Evolutionary conservation across 176 grass and related monocot genomes (phyloP), one percentile per base, ranked within the genome.

Genomic region (Saccharum officinarum): DNA sequence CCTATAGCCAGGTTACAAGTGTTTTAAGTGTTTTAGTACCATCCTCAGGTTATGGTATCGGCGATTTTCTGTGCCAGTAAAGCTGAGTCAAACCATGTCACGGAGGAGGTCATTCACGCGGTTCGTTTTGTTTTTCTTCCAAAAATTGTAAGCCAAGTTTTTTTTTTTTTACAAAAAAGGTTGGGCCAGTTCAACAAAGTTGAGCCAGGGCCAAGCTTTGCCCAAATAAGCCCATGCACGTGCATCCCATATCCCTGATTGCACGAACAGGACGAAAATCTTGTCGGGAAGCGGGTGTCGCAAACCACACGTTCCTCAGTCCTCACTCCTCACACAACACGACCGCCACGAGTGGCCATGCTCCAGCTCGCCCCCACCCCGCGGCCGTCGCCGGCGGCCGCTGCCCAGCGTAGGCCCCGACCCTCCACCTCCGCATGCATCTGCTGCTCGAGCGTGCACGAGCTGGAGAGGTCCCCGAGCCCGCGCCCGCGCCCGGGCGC

Each of bases 391-490:
- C 33, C 82, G 28, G 36, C 76, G 25, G 8, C 83, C 60, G 50
- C 72, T 13, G 26, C 14, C 46, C 63, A 45, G 80, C 57, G 82
- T 10, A 31, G 23, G 1, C 38, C 0, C 1, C 64, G 87, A 10
- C 41, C 13, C 14, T 5, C 42, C 42, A 45, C 14, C 46, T 16
- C 46, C 46, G 26, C 73, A 0, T 46, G 39, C 64, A 6, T 70
- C 28, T 33, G 44, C 46, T 94, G 87, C 84, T 90, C 96, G 33
- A 87, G 84, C 74, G n/a, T 94, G 75, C 26, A 79, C 22, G 93
- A 92, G 50, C 20, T 85, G 75, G 87, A 78, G 69, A 16, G 3
- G 39, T 40, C 73, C 3, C 38, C 87, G 4, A 6, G 33, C 31
- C 28, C 28, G 28, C 28, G 28, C 28, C 34, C 78, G 23, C 38